Conservation (phyloP, 495 filamentous ascomycete genomes). For the Chaetomium cochliodes region DNA sequence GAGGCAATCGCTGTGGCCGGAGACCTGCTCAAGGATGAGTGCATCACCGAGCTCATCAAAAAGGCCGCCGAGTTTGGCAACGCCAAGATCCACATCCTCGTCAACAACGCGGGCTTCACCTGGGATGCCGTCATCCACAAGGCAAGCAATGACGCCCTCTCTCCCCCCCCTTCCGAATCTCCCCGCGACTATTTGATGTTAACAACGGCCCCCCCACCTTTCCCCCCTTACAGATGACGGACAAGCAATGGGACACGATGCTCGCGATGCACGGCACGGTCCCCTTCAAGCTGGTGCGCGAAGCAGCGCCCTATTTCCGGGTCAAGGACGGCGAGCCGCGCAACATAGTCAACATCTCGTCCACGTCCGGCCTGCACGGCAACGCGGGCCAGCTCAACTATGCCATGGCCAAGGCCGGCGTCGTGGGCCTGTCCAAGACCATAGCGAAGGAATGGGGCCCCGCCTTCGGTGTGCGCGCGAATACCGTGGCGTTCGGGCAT, state of each 20-base stretch:
- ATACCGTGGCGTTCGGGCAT: conserved; percentile 79
- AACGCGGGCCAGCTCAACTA: conserved; percentile 88
- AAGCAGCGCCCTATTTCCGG: conserved; percentile 79
- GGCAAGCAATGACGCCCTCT: conserved; percentile 42
- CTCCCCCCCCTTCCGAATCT: background rate
- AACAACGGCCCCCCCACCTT: too few species aligned
- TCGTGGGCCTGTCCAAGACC: conserved; percentile 75
- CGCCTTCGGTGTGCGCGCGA: conserved; percentile 74
- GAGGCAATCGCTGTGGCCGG: conserved; percentile 68
- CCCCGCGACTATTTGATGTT: background rate
- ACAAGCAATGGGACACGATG: conserved; percentile 90
- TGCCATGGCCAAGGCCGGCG: conserved; percentile 75
- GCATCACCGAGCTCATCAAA: conserved; percentile 67
- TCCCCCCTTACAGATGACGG: conserved; percentile 74
- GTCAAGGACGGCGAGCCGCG: conserved; percentile 78
- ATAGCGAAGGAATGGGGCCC: conserved; percentile 94
- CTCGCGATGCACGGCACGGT: conserved; percentile 75
- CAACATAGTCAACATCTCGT: conserved; percentile 77
- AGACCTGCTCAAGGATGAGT: conserved; percentile 66
- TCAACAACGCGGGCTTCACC: conserved; percentile 85
- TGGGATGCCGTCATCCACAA: conserved; percentile 93
- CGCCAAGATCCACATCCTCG: conserved; percentile 84
- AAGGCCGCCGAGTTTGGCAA: conserved; percentile 73
- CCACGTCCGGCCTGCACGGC: conserved; percentile 75
- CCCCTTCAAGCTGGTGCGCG: conserved; percentile 77